Base-by-base conservation (phyloP, 2,329 filamentous ascomycete species). In the Annulohypoxylon truncatum region DNA sequence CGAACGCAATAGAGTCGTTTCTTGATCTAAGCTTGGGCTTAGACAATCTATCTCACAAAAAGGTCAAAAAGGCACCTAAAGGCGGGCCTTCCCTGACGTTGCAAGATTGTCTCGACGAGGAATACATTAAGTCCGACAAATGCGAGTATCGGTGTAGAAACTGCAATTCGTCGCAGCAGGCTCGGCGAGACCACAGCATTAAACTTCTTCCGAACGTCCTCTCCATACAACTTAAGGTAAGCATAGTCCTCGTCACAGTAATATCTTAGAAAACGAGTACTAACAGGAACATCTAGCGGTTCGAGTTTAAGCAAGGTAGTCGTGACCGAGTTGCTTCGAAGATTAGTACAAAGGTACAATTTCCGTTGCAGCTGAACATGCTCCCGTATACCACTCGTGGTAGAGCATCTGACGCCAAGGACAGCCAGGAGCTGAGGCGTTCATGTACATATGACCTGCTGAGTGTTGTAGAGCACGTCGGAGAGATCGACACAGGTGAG, bases 401-500 rank as follows among this genome's bases (percentile, higher is more conserved):
- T 38, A 82, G 84, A 64, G 80, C 76, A 47, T 79, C 83, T 38
- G 84, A 88, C 64, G 74, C 73, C 4, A 84, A 82, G 69, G 81
- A 87, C 47, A 81, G 80, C 59, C 82, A 82, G 51, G 87, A 90
- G 72, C 77, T 90, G 15, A 84, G 84, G 58, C 82, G 87, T 72
- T 89, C 87, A 4, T 94, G 92, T 74, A 88, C 91, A 4, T 98
- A 97, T 77, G 93, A 97, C 71, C 86, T 98, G 0, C 86, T 94
- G 15, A 94, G 92, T 67, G 94, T 97, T 2, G 91, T 98, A 20
- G 94, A 97, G 38, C 95, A 98, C 75, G 92, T 96, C 65, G 95
- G 95, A 54, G 93, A 95, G 78, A 91, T 97, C 61, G 94, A 97
- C 73, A 94, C 93, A 1, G 95, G 80, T 81, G 69, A 68, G 75